These are phyloP conservation scores for Saccharum hybrid DNA, from an alignment of 202 grass and related monocot genomes.

Conservation along the genomic window DNA sequence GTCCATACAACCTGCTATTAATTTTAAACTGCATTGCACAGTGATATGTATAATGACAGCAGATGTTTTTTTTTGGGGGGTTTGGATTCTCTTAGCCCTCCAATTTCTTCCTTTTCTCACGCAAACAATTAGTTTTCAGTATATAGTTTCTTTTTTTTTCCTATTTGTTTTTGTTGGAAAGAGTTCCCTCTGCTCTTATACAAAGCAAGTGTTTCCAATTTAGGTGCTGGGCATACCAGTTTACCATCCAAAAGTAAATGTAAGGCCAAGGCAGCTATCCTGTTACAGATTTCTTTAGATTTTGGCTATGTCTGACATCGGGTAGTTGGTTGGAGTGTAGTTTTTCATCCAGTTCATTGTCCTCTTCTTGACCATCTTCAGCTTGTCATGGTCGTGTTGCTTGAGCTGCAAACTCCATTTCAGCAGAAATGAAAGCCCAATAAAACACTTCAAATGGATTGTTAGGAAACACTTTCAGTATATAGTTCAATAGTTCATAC, in stretches of 20 bases:
- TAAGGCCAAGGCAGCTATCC: neutral
- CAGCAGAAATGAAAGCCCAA: neutral
- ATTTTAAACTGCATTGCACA: neutral
- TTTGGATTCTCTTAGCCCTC: conserved; percentile 2
- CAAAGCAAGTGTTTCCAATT: neutral
- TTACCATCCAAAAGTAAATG: neutral
- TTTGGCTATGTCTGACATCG: neutral
- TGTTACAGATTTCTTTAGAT: neutral
- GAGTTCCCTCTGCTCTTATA: neutral
- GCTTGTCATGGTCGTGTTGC: neutral
- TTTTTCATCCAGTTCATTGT: neutral
- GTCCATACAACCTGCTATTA: conserved; percentile 7
- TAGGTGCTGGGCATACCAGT: neutral
- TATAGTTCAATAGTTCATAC: neutral
- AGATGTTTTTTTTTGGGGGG: conserved; percentile 8
- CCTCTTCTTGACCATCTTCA: neutral
- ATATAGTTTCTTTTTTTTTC: neutral
- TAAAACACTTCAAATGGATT: neutral
- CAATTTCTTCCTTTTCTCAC: conserved; percentile 21
- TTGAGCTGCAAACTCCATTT: neutral
- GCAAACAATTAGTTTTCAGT: conserved; percentile 17
- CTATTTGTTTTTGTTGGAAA: neutral
- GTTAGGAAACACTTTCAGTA: neutral
- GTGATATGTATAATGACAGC: neutral
- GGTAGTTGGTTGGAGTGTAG: neutral